Evolutionary conservation across 2,329 filamentous ascomycete genomes (phyloP).

Genomic region (Penicillium sp.): DNA sequence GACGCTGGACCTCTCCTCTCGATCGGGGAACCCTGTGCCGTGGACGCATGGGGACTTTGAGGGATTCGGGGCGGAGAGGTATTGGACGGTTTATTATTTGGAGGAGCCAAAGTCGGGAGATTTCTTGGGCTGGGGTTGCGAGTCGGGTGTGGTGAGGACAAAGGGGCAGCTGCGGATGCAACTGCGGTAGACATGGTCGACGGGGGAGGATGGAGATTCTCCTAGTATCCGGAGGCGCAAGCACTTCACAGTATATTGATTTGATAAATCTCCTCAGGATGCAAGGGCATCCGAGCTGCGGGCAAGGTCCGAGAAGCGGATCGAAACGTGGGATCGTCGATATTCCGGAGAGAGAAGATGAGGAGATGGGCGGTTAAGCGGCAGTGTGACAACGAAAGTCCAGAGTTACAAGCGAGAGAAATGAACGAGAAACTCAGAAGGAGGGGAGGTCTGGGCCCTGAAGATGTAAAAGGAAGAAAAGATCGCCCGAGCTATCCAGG

Average conservation of each 20-base stretch:
- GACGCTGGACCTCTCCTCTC: slow-evolving; percentile 43
- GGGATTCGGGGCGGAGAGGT: slow-evolving; percentile 36
- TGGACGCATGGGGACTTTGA: slow-evolving; percentile 34
- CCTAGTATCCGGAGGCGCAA: not conserved
- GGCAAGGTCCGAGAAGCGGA: not conserved
- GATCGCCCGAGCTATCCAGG: slow-evolving; percentile 8
- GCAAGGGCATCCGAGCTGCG: slow-evolving; percentile 5
- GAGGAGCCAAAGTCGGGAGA: slow-evolving; percentile 36
- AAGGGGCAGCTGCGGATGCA: slow-evolving; percentile 46
- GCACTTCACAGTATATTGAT: not conserved
- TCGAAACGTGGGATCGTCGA: slow-evolving; percentile 6
- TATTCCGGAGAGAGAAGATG: slow-evolving; percentile 1
- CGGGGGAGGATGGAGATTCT: slow-evolving; percentile 6
- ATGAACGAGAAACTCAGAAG: slow-evolving; percentile 12
- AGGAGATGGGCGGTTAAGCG: slow-evolving; percentile 12
- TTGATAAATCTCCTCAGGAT: slow-evolving; percentile 1
- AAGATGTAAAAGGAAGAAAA: slow-evolving; percentile 9
- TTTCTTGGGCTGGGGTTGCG: slow-evolving; percentile 47
- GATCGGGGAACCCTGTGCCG: slow-evolving; percentile 33
- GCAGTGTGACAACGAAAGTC: slow-evolving; percentile 5
- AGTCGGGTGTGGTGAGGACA: slow-evolving; percentile 45
- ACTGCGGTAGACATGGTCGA: slow-evolving; percentile 50
- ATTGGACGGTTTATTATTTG: slow-evolving; percentile 24
- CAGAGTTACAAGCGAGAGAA: slow-evolving; percentile 14
- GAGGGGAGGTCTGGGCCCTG: slow-evolving; percentile 16